Evolutionary conservation across 129 eudicot genomes (phyloP), one percentile per base, ranked within the genome.

Genomic region (Rutidosis leptorrhynchoides): DNA sequence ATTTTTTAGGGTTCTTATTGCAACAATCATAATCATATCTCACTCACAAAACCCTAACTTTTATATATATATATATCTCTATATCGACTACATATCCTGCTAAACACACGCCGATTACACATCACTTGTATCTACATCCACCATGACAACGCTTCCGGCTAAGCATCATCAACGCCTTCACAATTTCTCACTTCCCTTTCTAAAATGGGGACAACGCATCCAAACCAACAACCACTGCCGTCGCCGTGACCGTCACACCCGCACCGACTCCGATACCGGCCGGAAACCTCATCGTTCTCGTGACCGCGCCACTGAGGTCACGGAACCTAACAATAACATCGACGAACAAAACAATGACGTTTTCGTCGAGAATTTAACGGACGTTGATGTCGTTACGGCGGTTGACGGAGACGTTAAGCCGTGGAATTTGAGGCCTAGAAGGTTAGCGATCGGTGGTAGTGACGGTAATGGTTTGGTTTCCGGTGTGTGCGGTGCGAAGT

Each of bases 381-480:
- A 11, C 27, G 62, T 23, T 57, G 62, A 24, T 57, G 62, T 24
- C 33, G 37, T 25, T 28, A 26, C 33, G 30, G 37, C n/a, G 32
- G 62, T 62, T 58, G 77, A 69, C 8, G 63, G 23, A 32, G 76
- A 71, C 26, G 77, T 51, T 15, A 78, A 78, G 81, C 83, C 83
- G 65, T 80, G 89, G 89, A 80, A 77, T 25, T 58, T 83, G 68
- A 75, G 88, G 63, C 88, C 88, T 8, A 70, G 88, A 70, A 80
- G 69, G 75, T 58, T 28, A 16, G 70, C 46, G 24, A 70, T 56
- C 24, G 65, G 52, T 19, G 27, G 16, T 10, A 37, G 37, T 17
- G 65, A 33, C 7, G 48, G 58, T 67, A 49, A 35, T 51, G 73
- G 33, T 7, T 37, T 21, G 43, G 53, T 30, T 42, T 2, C 20